Conservation (phyloP, 2,329 filamentous ascomycete species). For the Amphichorda felina region DNA sequence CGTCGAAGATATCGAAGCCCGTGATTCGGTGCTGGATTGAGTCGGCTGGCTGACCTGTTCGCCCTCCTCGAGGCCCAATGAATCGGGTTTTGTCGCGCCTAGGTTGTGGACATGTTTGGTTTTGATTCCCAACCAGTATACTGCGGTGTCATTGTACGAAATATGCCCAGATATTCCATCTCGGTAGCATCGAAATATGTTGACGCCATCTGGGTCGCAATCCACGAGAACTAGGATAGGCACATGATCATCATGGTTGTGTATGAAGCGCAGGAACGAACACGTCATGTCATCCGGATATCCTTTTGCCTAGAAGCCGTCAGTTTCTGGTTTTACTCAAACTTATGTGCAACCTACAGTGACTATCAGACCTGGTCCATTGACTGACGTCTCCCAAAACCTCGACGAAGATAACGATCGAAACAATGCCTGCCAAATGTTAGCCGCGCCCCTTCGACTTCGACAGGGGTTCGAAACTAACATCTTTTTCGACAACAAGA, state of each 20-base stretch:
- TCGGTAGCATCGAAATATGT: slow-evolving; percentile 64
- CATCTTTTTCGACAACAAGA: slow-evolving; percentile 71
- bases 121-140: slow-evolving; percentile 55
- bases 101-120: slow-evolving; percentile 24
- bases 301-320: slow-evolving; percentile 57
- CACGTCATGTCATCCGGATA: slow-evolving; percentile 68
- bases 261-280: slow-evolving; percentile 46
- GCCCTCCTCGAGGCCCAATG: too few relatives aligned
- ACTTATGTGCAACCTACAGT: slow-evolving; percentile 35
- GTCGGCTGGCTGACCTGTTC: background rate
- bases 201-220: slow-evolving; percentile 65
- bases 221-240: slow-evolving; percentile 57
- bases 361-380: slow-evolving; percentile 50
- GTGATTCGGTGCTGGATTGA: background rate
- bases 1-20: slow-evolving; percentile 11
- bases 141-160: slow-evolving; percentile 30
- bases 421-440: slow-evolving; percentile 53
- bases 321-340: background rate
- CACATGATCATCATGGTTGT: slow-evolving; percentile 31
- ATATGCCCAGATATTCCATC: slow-evolving; percentile 56
- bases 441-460: background rate
- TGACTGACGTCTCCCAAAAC: slow-evolving; percentile 37
- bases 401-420: slow-evolving; percentile 47
- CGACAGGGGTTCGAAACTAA: slow-evolving; percentile 13
- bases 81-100: too few relatives aligned